These are phyloP conservation scores for Leptographium radiaticola DNA, from an alignment of 2,329 filamentous ascomycete species.

Conservation along the genomic window DNA sequence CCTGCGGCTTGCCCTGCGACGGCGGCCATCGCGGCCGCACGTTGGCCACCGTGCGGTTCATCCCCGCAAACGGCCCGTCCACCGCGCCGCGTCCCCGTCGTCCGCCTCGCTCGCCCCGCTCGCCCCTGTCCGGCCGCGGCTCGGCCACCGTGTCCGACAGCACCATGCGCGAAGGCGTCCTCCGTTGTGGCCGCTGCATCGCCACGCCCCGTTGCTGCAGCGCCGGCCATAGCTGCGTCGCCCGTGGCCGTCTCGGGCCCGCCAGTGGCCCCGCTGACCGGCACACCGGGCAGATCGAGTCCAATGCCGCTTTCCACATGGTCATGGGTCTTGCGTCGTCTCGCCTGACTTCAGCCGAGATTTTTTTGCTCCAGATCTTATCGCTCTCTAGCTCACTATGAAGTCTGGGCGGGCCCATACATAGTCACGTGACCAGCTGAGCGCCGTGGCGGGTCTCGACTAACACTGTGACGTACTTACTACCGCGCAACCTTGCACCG, in stretches of 20 bases:
- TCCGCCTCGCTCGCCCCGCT: constrained; percentile 12
- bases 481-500: too few relatives aligned
- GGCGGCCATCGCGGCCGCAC: constrained; percentile 18
- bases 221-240: not conserved
- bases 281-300: constrained; percentile 11
- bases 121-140: constrained; percentile 18
- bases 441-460: too few relatives aligned
- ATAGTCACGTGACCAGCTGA: too few relatives aligned
- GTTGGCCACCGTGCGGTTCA: constrained; percentile 40
- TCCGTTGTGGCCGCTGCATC: constrained; percentile 2
- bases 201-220: constrained; percentile 6
- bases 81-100: constrained; percentile 23
- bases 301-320: constrained; percentile 10
- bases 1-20: too few relatives aligned
- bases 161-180: constrained; percentile 40
- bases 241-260: not conserved
- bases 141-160: constrained; percentile 39
- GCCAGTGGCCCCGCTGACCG: not conserved
- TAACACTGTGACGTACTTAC: too few relatives aligned
- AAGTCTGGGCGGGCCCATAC: too few relatives aligned
- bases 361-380: too few relatives aligned
- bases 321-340: not conserved
- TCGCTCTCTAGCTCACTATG: too few relatives aligned
- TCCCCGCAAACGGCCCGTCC: constrained; percentile 39
- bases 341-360: too few relatives aligned